Conservation (phyloP, 257 asterid genomes). For the Capsicum rhomboideum region DNA sequence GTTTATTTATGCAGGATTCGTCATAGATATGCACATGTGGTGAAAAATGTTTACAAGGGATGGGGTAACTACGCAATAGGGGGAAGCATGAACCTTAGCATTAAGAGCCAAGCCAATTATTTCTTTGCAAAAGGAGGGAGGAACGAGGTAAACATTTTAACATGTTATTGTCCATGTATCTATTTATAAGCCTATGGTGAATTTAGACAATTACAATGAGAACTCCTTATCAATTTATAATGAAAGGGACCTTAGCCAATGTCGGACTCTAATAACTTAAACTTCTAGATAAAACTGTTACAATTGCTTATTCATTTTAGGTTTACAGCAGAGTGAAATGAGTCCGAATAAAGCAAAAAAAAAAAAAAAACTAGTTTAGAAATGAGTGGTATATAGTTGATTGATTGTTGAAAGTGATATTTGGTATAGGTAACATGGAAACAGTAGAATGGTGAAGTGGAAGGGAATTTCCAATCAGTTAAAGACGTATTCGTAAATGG, state of each 20-base stretch:
- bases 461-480: conserved; percentile 42
- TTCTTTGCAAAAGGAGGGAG: conserved; percentile 58
- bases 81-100: conserved; percentile 79
- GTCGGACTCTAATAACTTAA: too few species aligned
- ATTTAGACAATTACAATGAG: too few species aligned
- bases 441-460: conserved; percentile 7
- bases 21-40: conserved; percentile 85
- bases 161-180: not conserved
- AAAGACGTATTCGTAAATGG: conserved; percentile 71
- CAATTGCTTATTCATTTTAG: too few species aligned
- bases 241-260: too few species aligned
- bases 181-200: too few species aligned
- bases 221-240: too few species aligned
- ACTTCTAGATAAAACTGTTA: too few species aligned
- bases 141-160: conserved; percentile 44
- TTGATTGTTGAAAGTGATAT: not conserved
- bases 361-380: too few species aligned
- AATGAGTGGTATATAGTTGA: not conserved
- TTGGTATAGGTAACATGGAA: conserved; percentile 56
- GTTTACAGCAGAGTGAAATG: too few species aligned
- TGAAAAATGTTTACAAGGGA: conserved; percentile 64
- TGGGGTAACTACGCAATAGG: conserved; percentile 91
- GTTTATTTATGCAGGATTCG: conserved; percentile 36
- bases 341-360: too few species aligned
- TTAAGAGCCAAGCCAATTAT: conserved; percentile 80